A percentile compares a stretch with the other conserved stretches of the same genome.
Evolutionary conservation across 495 filamentous ascomycete genomes (phyloP).

Genomic region (Xylaria bambusicola): DNA sequence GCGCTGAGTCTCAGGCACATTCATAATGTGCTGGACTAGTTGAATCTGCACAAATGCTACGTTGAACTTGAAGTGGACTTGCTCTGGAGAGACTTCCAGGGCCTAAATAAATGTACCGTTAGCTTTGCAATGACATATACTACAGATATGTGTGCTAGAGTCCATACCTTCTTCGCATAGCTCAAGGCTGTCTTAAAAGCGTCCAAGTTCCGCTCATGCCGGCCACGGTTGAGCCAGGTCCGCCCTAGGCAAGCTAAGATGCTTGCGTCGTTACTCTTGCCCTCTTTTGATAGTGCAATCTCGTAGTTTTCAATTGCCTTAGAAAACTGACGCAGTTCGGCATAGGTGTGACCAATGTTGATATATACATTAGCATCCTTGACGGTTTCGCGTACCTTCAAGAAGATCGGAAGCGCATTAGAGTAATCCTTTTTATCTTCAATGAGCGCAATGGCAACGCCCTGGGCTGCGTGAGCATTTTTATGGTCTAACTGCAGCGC

Average conservation of each 20-base stretch:
- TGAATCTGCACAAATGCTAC: constrained; percentile 97
- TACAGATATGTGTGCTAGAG: constrained; percentile 17
- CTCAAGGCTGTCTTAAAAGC: constrained; percentile 87
- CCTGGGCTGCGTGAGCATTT: constrained; percentile 95
- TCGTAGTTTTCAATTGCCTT: constrained; percentile 95
- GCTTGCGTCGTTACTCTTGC: constrained; percentile 71
- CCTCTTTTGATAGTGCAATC: constrained; percentile 78
- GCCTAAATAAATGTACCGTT: constrained; percentile 57
- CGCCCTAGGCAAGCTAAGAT: constrained; percentile 90
- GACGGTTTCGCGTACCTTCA: constrained; percentile 83
- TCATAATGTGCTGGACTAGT: constrained; percentile 78
- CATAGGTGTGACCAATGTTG: constrained; percentile 90
- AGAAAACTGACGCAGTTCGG: constrained; percentile 82
- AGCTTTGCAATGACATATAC: constrained; percentile 19
- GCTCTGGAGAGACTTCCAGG: constrained; percentile 73
- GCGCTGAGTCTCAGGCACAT: constrained; percentile 70
- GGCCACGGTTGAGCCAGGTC: constrained; percentile 87
- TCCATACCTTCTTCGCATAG: constrained; percentile 70
- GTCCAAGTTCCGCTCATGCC: constrained; percentile 72
- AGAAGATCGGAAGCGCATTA: constrained; percentile 78
- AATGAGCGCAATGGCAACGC: constrained; percentile 87
- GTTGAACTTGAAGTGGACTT: constrained; percentile 93
- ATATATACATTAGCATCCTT: constrained; percentile 83
- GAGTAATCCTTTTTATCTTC: constrained; percentile 90
- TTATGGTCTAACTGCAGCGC: constrained; percentile 86